These are phyloP conservation scores for Termitomyces sp. DNA, from an alignment of 768 basidiomycete species.

Conservation along the genomic window DNA sequence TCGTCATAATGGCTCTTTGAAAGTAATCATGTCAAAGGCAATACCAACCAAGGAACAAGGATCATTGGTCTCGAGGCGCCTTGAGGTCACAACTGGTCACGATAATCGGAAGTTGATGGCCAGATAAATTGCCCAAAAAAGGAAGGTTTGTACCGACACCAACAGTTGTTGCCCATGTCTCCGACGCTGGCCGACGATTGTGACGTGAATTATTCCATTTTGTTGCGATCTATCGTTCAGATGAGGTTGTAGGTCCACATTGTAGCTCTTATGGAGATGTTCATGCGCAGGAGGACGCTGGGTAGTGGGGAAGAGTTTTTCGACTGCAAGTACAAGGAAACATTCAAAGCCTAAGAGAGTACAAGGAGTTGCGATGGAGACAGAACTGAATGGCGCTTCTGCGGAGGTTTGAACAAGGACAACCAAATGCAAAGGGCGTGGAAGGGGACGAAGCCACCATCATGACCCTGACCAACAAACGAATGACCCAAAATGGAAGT, in stretches of 20 bases:
- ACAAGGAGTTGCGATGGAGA: slow-evolving; percentile 29
- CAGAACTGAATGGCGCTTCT: slow-evolving; percentile 9
- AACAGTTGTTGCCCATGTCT: background rate
- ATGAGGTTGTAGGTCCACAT: slow-evolving; percentile 14
- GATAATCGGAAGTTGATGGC: slow-evolving; percentile 6
- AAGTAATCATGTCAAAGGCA: slow-evolving; percentile 17
- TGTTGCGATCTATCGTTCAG: background rate
- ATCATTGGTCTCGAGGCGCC: slow-evolving; percentile 10
- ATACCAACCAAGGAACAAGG: slow-evolving; percentile 26
- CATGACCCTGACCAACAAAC: slow-evolving; percentile 30
- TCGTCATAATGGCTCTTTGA: background rate
- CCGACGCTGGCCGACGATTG: background rate
- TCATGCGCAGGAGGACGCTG: background rate
- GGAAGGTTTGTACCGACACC: slow-evolving; percentile 10
- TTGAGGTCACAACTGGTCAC: no score
- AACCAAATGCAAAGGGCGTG: slow-evolving; percentile 21
- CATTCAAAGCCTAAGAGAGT: slow-evolving; percentile 3
- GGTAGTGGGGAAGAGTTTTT: background rate
- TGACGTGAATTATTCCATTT: background rate
- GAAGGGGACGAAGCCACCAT: slow-evolving; percentile 17
- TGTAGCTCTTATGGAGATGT: slow-evolving; percentile 10
- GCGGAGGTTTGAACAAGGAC: slow-evolving; percentile 23
- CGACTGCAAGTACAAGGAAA: slow-evolving; percentile 5
- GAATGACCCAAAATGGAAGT: slow-evolving; percentile 32
- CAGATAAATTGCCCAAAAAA: background rate